phyloP scores from a whole-genome alignment of 2,329 filamentous ascomycete species.

The Didymella keratinophila region DNA sequence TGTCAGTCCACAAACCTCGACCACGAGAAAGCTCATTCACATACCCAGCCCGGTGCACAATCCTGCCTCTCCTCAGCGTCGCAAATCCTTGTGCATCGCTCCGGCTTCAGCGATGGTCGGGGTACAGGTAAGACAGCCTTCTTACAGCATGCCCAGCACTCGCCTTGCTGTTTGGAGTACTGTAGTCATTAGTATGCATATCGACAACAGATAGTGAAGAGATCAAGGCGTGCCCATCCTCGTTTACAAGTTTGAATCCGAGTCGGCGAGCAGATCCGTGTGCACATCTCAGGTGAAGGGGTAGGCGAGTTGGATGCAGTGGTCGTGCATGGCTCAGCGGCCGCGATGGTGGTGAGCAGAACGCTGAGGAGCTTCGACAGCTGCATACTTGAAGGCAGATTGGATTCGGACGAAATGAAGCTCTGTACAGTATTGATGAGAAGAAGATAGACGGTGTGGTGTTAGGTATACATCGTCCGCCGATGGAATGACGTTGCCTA shows the following conservation, averaged over 20 bases:
- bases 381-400: background rate
- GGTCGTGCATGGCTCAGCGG: conserved; percentile 2
- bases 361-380: background rate
- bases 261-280: background rate
- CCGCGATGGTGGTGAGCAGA: background rate
- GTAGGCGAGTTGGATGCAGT: background rate
- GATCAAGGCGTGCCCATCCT: background rate
- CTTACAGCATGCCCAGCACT: conserved; percentile 13
- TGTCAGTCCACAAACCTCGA: too few relatives aligned
- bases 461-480: conserved; percentile 1
- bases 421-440: background rate
- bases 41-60: background rate
- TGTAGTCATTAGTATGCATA: background rate
- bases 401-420: background rate
- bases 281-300: background rate
- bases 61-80: background rate
- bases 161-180: conserved; percentile 4
- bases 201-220: background rate
- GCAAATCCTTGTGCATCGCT: background rate
- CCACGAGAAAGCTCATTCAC: too few relatives aligned
- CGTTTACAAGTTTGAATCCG: background rate
- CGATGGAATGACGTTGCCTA: conserved; percentile 5
- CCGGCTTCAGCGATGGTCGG: background rate
- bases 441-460: background rate
- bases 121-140: too few relatives aligned